Conservation (phyloP, 202 grass and related monocot genomes). For the Hordeum pubiflorum region DNA sequence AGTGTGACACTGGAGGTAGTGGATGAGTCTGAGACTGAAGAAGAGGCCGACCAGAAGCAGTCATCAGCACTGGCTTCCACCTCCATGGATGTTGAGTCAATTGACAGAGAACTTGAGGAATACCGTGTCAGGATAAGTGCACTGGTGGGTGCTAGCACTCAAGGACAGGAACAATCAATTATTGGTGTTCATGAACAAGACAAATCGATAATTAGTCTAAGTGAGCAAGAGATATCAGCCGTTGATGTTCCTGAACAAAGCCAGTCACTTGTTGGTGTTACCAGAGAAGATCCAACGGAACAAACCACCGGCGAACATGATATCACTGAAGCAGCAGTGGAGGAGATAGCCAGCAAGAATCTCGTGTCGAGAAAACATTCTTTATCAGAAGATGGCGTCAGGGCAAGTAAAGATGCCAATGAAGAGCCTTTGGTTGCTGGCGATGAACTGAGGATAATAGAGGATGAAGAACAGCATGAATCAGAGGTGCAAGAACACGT, state of each 20-base stretch:
- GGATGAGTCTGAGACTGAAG: constrained; percentile 3
- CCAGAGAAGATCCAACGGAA: background rate
- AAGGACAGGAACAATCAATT: background rate
- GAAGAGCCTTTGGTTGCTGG: constrained; percentile 22
- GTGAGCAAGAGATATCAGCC: constrained; percentile 16
- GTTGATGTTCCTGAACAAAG: constrained; percentile 7
- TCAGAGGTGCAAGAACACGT: constrained; percentile 6
- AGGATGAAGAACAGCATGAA: constrained; percentile 18
- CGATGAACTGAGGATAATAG: constrained; percentile 18
- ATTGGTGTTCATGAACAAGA: constrained; percentile 14
- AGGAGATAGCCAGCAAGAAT: background rate
- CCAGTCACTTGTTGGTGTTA: background rate
- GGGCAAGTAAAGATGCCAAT: background rate
- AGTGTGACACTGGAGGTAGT: background rate
- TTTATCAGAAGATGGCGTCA: background rate
- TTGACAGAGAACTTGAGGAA: constrained; percentile 34
- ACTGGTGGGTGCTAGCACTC: constrained; percentile 11
- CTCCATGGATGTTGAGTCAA: constrained; percentile 24
- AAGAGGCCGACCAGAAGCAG: constrained; percentile 1
- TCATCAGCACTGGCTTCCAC: background rate
- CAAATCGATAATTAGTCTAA: background rate
- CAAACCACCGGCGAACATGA: background rate
- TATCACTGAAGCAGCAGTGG: background rate
- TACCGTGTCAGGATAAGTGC: constrained; percentile 35
- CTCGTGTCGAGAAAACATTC: background rate